Evolutionary conservation across 176 grass and related monocot genomes (phyloP), one percentile per base, ranked within the genome.

Genomic region (Puya raimondii): DNA sequence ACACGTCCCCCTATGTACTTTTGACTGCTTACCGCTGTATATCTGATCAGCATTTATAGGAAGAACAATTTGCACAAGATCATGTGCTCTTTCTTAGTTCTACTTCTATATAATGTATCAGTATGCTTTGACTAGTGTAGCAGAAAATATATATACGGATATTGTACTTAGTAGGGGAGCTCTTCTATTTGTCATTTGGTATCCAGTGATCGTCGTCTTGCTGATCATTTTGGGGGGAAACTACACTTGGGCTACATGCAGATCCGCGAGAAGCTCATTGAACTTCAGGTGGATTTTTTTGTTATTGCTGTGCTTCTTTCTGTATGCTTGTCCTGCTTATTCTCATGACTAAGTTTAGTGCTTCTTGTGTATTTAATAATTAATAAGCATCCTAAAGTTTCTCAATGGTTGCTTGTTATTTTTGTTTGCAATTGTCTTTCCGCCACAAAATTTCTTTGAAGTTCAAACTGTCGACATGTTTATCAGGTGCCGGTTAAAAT

Each of bases 221-320:
- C 94, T 74, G 89, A 99, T 90, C 94, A 99, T 88, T 99, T 99
- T 86, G 94, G 94, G 76, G 94, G 94, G 22, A 93, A 99, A 76
- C 94, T 93, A 80, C 94, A 99, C 66, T 80, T 99, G 65, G 94
- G 94, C 22, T 99, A 90, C 69, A 90, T 93, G 84, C 94, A 91
- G 64, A 84, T 93, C 50, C 94, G 94, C 61, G 94, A 99, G 54
- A 99, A 89, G 64, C 76, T 93, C 15, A 52, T 65, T 0, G 84
- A 93, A 85, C 82, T 99, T 25, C 74, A 90, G 84, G 94, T 99
- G 57, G 64, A 49, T 42, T 65, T 65, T 67, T 54, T 13, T n/a
- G n/a, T 16, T 17, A 57, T 57, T 16, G 56, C 56, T 61, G 16
- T 20, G 7, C 17, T 22, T 61, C n/a, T 61, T 61, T 9, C 21